Evolutionary conservation across 805 yeast species (phyloP), one percentile per base, ranked within the genome.

Genomic region (Candida multigemmis): DNA sequence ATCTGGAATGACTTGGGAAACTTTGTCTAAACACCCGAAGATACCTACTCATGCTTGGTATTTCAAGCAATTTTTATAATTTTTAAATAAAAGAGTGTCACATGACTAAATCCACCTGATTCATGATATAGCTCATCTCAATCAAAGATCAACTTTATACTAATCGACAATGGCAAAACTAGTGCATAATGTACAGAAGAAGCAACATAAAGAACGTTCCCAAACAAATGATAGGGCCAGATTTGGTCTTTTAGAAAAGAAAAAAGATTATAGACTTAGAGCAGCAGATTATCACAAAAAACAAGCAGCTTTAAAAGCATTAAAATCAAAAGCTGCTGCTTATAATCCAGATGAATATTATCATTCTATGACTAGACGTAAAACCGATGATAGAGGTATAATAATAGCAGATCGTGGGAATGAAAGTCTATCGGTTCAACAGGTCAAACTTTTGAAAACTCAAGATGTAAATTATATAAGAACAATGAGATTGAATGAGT

Each of bases 331-430:
- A 48, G 93, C 82, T 2, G 59, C 66, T 19, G 65, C 67, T 23
- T 69, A 85, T 41, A 91, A 91, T 49, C 94, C 93, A 10, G 98
- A 91, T 66, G 98, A 91, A 54, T 91, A 81, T 59, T 86, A 89
- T 53, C 95, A 85, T 71, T 91, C 85, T 12, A 91, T 91, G 98
- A 71, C 77, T 17, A 63, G 68, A 9, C 62, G 65, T 34, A 68
- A 65, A 42, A 74, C 91, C 4, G 94, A 85, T 37, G 56, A 64
- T 2, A 60, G 68, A 7, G 96, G 96, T 1, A 65, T 82, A 6
- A 44, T 80, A 25, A 50, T 80, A 7, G 59, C 75, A 1, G 83
- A 82, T 13, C 65, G 94, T 34, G 80, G 72, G 12, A 68, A 63
- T 14, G 80, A 72, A 38, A 60, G 61, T 17, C 54, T 86, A 29